A percentile compares a stretch with the other conserved stretches of the same genome.
Conservation (phyloP, 495 filamentous ascomycete species). For the Pyrenopolyporus hunteri region DNA sequence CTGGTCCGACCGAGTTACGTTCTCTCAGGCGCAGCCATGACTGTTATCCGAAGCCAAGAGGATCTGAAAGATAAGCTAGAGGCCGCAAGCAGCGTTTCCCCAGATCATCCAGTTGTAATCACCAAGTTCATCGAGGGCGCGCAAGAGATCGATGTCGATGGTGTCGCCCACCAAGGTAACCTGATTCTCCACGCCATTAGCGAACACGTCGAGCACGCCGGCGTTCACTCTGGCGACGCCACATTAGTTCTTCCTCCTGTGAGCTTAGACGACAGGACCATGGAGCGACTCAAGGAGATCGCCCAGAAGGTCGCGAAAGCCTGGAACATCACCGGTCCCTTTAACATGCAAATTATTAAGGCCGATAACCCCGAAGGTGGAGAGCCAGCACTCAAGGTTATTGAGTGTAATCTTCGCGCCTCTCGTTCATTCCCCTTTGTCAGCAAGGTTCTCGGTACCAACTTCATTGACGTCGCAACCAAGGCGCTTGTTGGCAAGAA, state of each 20-base stretch:
- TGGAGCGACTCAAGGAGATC: conserved; percentile 90
- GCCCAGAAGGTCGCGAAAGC: conserved; percentile 95
- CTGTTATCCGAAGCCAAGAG: conserved; percentile 91
- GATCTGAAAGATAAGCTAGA: conserved; percentile 90
- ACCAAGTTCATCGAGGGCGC: conserved; percentile 98
- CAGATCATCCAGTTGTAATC: conserved; percentile 97
- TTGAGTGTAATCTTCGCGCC: conserved; percentile 97
- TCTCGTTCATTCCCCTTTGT: conserved; percentile 98
- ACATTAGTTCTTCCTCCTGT: conserved; percentile 92
- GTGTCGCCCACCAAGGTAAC: conserved; percentile 82
- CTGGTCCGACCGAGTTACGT: conserved; percentile 97
- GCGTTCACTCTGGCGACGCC: conserved; percentile 97
- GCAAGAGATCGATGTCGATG: conserved; percentile 97
- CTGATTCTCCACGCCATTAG: conserved; percentile 94
- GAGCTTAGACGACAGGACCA: conserved; percentile 72
- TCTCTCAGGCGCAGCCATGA: conserved; percentile 97
- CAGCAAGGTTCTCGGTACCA: conserved; percentile 93
- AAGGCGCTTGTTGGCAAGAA: conserved; percentile 88
- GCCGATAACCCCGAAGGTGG: conserved; percentile 73
- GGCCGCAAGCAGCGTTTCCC: conserved; percentile 90
- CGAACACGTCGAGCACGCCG: conserved; percentile 96
- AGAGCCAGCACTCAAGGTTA: conserved; percentile 84
- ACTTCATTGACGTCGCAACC: conserved; percentile 97
- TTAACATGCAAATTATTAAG: conserved; percentile 99
- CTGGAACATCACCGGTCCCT: conserved; percentile 95